Evolutionary conservation across 306 rosid genomes (phyloP), one percentile per base, ranked within the genome.

Genomic region (Cicer cuneatum): DNA sequence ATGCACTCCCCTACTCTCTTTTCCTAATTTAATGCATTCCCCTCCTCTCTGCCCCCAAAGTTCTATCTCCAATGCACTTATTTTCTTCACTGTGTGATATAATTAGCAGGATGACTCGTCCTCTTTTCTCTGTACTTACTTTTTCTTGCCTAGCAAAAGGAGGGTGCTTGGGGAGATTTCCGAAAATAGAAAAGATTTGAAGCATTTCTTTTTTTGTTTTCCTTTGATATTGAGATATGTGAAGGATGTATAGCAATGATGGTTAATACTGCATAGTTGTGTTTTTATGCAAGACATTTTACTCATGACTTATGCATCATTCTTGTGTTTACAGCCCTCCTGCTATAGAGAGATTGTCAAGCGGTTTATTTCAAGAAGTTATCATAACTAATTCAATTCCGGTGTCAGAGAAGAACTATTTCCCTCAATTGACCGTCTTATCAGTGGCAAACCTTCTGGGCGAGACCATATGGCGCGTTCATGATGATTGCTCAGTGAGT

Each of bases 381-480:
- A 92, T 94, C 85, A 83, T 90, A 70, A 92, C 99, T 16, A 94
- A 94, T 78, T 83, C 96, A 67, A 92, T 94, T 68, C 99, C 99
- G 7, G 88, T 92, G 78, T 79, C 86, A 9, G 93, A 94, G 84
- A 80, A 86, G 82, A 89, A 85, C 81, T 92, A 90, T 80, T 94
- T 94, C 56, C 98, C 99, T 46, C 99, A 94, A 84, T 71, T 94
- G 29, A 92, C 99, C 0, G 85, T 94, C 84, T 75, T 94, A 57
- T 94, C 99, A 33, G 98, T 94, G 18, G 99, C 99, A 61, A 94
- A 94, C 83, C 93, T 94, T 67, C 89, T 94, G 15, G 99, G 99
- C 19, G 99, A 94, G 89, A 94, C 99, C 77, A 87, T 94, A 59
- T 94, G 99, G 99, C 99, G 98, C 66, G 98, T 94, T 67, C 98